A percentile compares a stretch with the other conserved stretches of the same genome.
Conservation (phyloP, 495 filamentous ascomycete genomes). For the Arthonia radiata region DNA sequence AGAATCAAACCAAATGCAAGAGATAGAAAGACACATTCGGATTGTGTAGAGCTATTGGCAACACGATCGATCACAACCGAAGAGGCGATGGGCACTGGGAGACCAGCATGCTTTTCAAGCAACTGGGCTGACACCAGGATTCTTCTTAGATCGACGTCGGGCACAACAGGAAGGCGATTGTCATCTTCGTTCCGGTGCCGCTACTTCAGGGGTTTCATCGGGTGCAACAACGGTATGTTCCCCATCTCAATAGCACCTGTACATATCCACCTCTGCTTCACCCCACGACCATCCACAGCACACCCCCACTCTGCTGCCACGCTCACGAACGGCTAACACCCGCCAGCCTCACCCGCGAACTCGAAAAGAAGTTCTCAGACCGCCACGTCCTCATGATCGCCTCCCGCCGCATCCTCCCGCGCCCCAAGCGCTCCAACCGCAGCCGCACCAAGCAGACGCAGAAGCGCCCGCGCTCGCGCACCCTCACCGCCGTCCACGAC, state of each 20-base stretch:
- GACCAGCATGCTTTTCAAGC: constrained; percentile 39
- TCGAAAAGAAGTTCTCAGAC: constrained; percentile 99
- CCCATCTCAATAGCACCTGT: too few relatives aligned
- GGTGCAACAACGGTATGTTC: constrained; percentile 88
- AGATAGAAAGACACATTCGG: constrained; percentile 3
- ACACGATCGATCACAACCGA: constrained; percentile 16
- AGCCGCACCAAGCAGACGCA: constrained; percentile 81
- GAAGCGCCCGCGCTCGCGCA: constrained; percentile 94
- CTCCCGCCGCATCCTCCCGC: constrained; percentile 92
- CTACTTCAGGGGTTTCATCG: constrained; percentile 88
- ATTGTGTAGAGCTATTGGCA: constrained; percentile 3
- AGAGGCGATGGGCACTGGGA: constrained; percentile 29
- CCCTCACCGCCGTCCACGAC: constrained; percentile 93
- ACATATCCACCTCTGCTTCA: constrained; percentile 1
- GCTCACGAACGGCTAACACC: constrained; percentile 1
- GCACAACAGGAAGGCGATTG: constrained; percentile 99
- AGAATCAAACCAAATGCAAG: too few relatives aligned
- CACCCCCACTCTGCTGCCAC: constrained; percentile 1
- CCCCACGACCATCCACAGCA: neutral
- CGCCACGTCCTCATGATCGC: constrained; percentile 97
- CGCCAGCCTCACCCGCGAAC: constrained; percentile 83
- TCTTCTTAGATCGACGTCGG: constrained; percentile 85
- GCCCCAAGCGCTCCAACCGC: constrained; percentile 87
- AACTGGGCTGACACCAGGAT: constrained; percentile 47
- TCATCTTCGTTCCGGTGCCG: constrained; percentile 99